These are phyloP conservation scores for Exophiala viscosa DNA, from an alignment of 2,329 filamentous ascomycete genomes.

Conservation along the genomic window DNA sequence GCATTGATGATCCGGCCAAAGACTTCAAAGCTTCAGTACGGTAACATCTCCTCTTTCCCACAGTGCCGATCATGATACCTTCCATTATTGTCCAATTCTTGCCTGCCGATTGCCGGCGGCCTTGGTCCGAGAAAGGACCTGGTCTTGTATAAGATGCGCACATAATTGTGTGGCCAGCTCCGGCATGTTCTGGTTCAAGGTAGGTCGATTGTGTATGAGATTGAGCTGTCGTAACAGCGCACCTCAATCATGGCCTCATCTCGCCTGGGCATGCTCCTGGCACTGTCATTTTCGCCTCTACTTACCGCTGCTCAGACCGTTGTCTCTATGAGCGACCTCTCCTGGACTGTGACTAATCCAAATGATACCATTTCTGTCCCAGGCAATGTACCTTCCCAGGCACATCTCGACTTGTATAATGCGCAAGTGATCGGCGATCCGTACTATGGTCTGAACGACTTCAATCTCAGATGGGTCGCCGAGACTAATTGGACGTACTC, in stretches of 20 bases:
- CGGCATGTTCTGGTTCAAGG: too few species aligned
- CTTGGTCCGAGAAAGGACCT: too few species aligned
- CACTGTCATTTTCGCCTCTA: neutral
- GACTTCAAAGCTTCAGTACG: neutral
- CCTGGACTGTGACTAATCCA: neutral
- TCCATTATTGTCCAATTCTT: neutral
- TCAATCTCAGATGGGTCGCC: constrained; percentile 69
- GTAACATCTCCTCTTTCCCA: neutral
- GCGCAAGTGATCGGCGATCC: constrained; percentile 51
- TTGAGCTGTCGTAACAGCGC: neutral
- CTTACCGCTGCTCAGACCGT: neutral
- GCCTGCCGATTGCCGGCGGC: too few species aligned
- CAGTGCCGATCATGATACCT: neutral
- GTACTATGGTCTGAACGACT: constrained; percentile 70
- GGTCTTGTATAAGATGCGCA: too few species aligned
- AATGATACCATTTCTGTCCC: neutral
- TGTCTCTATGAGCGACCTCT: neutral
- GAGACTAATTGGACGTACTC: constrained; percentile 66
- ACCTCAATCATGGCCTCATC: neutral
- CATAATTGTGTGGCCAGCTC: too few species aligned
- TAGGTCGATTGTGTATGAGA: too few species aligned
- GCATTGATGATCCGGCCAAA: neutral
- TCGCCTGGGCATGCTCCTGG: neutral
- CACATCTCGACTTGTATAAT: constrained; percentile 1
- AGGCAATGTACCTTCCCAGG: neutral